These are phyloP conservation scores for Claviceps sp. DNA, from an alignment of 2,329 filamentous ascomycete genomes.

Conservation along the genomic window DNA sequence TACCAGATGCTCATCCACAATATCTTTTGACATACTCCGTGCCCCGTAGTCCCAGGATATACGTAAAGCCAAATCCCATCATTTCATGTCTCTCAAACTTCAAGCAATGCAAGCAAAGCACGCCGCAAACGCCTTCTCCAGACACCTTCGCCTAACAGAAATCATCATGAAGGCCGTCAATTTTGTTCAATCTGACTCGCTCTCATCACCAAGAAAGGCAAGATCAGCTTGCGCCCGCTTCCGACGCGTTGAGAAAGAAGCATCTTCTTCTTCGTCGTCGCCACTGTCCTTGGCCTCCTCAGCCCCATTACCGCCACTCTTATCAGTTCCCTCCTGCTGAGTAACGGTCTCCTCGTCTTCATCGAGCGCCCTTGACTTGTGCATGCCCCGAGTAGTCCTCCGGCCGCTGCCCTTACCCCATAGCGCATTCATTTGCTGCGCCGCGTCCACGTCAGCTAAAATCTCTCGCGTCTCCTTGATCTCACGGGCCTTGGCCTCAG, in stretches of 20 bases:
- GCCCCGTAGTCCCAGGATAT: neutral
- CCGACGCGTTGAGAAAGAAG: conserved; percentile 30
- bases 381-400: conserved; percentile 28
- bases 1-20: neutral
- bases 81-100: neutral
- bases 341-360: conserved; percentile 18
- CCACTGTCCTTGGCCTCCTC: conserved; percentile 14
- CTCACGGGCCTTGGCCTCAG: conserved; percentile 65
- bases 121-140: neutral
- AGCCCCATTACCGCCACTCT: conserved; percentile 10
- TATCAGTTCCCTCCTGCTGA: conserved; percentile 9
- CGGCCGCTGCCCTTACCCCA: conserved; percentile 51
- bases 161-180: neutral
- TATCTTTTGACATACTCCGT: neutral
- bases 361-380: conserved; percentile 17
- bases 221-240: conserved; percentile 37
- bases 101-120: neutral
- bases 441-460: conserved; percentile 68
- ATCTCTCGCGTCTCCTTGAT: conserved; percentile 85
- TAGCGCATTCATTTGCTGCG: conserved; percentile 64
- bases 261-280: conserved; percentile 17
- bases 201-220: conserved; percentile 57
- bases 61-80: neutral
- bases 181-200: conserved; percentile 42
- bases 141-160: neutral